phyloP scores from a whole-genome alignment of 139 green algal genomes.

The Chlorella sp. region DNA sequence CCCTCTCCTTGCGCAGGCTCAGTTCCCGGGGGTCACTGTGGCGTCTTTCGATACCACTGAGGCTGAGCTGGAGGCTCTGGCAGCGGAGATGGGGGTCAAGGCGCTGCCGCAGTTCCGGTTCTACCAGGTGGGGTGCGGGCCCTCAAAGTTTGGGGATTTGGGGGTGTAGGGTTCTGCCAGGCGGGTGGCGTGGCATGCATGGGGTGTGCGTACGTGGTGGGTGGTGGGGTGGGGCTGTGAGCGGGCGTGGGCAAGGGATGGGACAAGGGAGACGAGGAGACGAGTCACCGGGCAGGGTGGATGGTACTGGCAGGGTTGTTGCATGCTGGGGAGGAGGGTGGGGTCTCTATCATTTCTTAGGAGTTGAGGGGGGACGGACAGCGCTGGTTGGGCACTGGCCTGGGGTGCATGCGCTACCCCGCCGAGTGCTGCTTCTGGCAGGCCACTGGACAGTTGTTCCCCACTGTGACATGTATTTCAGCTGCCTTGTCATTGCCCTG shows the following conservation, averaged over 20 bases:
- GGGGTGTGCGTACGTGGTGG: background rate
- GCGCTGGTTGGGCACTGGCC: too few relatives aligned
- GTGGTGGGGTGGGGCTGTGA: background rate
- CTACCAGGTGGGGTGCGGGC: conserved; percentile 51
- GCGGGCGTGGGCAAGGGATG: background rate
- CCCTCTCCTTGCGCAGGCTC: conserved; percentile 50
- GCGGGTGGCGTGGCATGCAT: background rate
- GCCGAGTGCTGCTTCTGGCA: too few relatives aligned
- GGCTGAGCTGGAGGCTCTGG: conserved; percentile 66
- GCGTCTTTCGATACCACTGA: conserved; percentile 80
- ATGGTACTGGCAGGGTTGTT: too few relatives aligned
- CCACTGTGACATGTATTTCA: too few relatives aligned
- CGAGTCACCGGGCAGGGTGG: too few relatives aligned
- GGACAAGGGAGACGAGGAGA: background rate
- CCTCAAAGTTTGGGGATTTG: background rate
- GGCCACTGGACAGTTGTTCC: too few relatives aligned
- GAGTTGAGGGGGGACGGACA: too few relatives aligned
- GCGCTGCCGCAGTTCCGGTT: conserved; percentile 83
- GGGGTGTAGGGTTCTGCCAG: background rate
- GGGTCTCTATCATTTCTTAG: too few relatives aligned
- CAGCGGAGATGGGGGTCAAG: conserved; percentile 69
- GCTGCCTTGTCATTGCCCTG: too few relatives aligned
- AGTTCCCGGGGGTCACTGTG: conserved; percentile 72
- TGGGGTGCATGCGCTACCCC: too few relatives aligned
- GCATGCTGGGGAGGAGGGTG: too few relatives aligned